Conservation (phyloP, 2,329 filamentous ascomycete genomes). For the Atkinsonella hypoxylon region DNA sequence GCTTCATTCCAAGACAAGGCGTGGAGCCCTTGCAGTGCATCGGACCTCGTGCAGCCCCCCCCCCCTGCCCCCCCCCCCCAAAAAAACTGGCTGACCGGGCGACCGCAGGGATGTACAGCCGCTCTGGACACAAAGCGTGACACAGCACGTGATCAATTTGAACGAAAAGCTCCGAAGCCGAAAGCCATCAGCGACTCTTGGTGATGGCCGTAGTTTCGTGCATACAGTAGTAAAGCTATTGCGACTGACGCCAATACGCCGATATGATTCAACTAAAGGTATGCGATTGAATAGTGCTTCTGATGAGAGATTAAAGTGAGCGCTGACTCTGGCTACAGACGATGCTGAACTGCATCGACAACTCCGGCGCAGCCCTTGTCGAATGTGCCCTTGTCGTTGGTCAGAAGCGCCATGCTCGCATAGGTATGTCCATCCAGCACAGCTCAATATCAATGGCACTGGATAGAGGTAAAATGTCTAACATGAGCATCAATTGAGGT, state of each 20-base stretch:
- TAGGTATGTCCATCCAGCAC: slow-evolving; percentile 48
- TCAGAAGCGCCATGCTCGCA: slow-evolving; percentile 77
- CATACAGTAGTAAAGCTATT: slow-evolving; percentile 5
- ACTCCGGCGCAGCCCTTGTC: slow-evolving; percentile 92
- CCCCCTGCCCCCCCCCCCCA: slow-evolving; percentile 5
- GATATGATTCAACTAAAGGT: slow-evolving; percentile 92
- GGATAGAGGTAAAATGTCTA: not conserved
- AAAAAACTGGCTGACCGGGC: slow-evolving; percentile 16
- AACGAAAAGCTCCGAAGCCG: slow-evolving; percentile 3
- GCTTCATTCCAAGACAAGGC: not conserved
- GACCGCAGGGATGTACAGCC: slow-evolving; percentile 10
- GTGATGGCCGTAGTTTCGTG: not conserved
- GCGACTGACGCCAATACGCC: slow-evolving; percentile 13
- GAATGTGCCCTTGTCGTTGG: slow-evolving; percentile 90
- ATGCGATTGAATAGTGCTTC: not conserved
- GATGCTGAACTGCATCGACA: slow-evolving; percentile 99
- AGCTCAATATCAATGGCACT: not conserved
- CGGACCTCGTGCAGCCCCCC: slow-evolving; percentile 11
- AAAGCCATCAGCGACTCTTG: not conserved
- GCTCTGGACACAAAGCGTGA: not conserved
- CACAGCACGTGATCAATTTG: slow-evolving; percentile 1
- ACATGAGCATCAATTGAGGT: slow-evolving; percentile 39
- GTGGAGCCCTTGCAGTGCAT: not conserved
- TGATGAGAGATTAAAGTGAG: not conserved
- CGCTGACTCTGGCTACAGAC: slow-evolving; percentile 42